phyloP scores from a whole-genome alignment of 805 yeast genomes.

The Priceomyces melissophilus region DNA sequence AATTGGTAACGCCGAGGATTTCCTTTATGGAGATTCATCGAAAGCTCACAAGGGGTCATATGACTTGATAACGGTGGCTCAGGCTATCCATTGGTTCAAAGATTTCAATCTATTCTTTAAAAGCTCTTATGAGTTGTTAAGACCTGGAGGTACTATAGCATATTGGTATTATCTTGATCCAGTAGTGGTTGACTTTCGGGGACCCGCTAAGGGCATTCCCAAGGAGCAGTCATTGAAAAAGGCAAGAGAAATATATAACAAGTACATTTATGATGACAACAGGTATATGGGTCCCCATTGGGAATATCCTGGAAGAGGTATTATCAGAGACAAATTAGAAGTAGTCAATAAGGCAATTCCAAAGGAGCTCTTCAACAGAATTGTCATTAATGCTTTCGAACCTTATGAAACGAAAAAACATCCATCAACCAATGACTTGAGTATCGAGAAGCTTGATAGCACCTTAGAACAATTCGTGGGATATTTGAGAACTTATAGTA shows the following conservation, averaged over 20 bases:
- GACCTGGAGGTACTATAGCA: constrained; percentile 40
- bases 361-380: constrained; percentile 36
- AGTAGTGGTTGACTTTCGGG: constrained; percentile 22
- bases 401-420: background rate
- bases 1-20: constrained; percentile 32
- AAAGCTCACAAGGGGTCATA: constrained; percentile 11
- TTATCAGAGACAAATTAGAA: constrained; percentile 43
- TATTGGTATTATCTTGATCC: constrained; percentile 45
- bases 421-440: constrained; percentile 19
- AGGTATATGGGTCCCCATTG: constrained; percentile 63
- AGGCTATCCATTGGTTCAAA: constrained; percentile 41
- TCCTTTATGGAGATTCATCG: constrained; percentile 12
- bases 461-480: constrained; percentile 45
- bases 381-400: constrained; percentile 17
- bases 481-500: constrained; percentile 69
- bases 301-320: constrained; percentile 79
- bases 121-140: constrained; percentile 34
- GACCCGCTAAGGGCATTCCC: constrained; percentile 7
- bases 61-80: constrained; percentile 41
- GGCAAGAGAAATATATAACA: constrained; percentile 28
- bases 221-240: constrained; percentile 14
- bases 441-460: constrained; percentile 34
- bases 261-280: constrained; percentile 41
- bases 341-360: constrained; percentile 46
- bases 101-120: constrained; percentile 28